These are phyloP conservation scores for Penicillium thymicola DNA, from an alignment of 2,329 filamentous ascomycete genomes.

Conservation along the genomic window DNA sequence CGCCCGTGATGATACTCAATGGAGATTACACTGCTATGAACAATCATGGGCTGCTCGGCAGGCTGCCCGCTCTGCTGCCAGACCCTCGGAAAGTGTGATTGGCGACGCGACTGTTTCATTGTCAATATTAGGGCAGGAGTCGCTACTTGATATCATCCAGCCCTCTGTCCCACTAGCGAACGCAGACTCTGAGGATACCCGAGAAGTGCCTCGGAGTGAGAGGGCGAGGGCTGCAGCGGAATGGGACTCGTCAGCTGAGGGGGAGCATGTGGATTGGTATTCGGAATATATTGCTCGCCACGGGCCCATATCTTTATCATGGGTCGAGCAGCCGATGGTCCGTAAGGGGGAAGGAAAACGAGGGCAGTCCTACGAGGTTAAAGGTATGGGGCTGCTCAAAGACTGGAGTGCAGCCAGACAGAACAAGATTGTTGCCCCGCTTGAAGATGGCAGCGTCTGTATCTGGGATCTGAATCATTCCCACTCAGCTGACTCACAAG, in stretches of 20 bases:
- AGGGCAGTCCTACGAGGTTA: slow-evolving; percentile 57
- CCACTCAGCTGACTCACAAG: slow-evolving; percentile 26
- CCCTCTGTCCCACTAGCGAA: slow-evolving; percentile 13
- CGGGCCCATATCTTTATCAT: slow-evolving; percentile 69
- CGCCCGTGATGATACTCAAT: slow-evolving; percentile 70
- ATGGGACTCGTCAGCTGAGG: slow-evolving; percentile 76
- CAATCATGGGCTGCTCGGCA: slow-evolving; percentile 64
- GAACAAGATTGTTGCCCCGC: slow-evolving; percentile 66
- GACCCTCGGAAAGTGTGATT: slow-evolving; percentile 49
- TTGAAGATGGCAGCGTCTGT: slow-evolving; percentile 84
- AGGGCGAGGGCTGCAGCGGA: slow-evolving; percentile 52
- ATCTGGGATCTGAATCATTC: slow-evolving; percentile 70
- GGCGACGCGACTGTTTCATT: slow-evolving; percentile 35
- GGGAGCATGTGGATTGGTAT: slow-evolving; percentile 77
- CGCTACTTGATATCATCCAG: slow-evolving; percentile 36
- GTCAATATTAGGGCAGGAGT: slow-evolving; percentile 31
- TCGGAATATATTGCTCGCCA: slow-evolving; percentile 82
- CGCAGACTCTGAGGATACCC: not conserved
- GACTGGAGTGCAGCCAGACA: slow-evolving; percentile 52
- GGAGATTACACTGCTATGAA: slow-evolving; percentile 72
- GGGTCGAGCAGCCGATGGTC: slow-evolving; percentile 64
- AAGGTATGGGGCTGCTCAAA: slow-evolving; percentile 68
- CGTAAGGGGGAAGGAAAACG: slow-evolving; percentile 35
- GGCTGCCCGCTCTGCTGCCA: slow-evolving; percentile 20
- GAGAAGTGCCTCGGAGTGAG: slow-evolving; percentile 24